Evolutionary conservation across 108 stramenopile species (phyloP), one percentile per base, ranked within the genome.

Genomic region (Chaetoceros tenuissimus): DNA sequence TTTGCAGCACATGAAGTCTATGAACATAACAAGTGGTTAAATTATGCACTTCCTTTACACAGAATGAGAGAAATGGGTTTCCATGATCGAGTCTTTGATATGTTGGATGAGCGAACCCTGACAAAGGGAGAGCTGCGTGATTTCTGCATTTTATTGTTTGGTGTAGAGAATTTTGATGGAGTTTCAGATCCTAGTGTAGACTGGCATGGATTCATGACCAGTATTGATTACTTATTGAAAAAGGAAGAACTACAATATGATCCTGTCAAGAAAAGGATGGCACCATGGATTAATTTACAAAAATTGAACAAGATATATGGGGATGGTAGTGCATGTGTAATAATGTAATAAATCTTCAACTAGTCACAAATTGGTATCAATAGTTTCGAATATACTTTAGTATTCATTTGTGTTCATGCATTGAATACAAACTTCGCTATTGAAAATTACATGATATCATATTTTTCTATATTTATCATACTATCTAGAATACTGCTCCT

Each of bases 31-130:
- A 71, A 73, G 17, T 96, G 91, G 91, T 55, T 96, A n/a, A 93
- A 84, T 47, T 96, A 96, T 67, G 80, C 64, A 17, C 68, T 91
- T 19, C 79, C 87, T 1, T 34, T 96, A 47, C 95, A 96, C 68
- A 59, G 83, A 24, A 66, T 87, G 50, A 68, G 94, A 5, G 94
- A 96, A 58, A 85, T 90, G 74, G 95, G 95, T 1, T 89, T 79
- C 55, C 77, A 80, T 34, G 53, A 84, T 51, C 69, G 85, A 27
- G 51, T 84, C 24, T 88, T 96, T 69, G 91, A 92, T 56, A 59
- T 96, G 67, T 43, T 94, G 60, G 92, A 91, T 58, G 92, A 96
- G 60, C 61, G 84, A 20, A 50, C 21, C 8, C 66, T 93, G 5
- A 78, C 76, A 3, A 58, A 61, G 26, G 72, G 66, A 28, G 92